These are phyloP conservation scores for Lactarius akahatsu DNA, from an alignment of 768 basidiomycete species.

Conservation along the genomic window DNA sequence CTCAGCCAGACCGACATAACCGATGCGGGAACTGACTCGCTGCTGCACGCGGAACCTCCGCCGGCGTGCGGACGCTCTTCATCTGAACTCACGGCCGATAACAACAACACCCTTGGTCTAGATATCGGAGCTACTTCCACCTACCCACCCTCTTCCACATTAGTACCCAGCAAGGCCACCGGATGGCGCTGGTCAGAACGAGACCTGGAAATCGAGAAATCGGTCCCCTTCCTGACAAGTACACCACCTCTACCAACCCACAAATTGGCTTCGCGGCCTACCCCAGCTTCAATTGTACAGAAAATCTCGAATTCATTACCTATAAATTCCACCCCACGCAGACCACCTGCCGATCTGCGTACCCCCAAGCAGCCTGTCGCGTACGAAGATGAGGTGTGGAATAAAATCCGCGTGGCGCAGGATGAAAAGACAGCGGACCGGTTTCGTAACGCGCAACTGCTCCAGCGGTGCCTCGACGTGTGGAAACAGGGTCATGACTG, in stretches of 20 bases:
- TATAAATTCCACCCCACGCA: constrained; percentile 14
- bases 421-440: constrained; percentile 71
- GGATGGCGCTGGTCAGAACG: constrained; percentile 21
- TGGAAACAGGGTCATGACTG: constrained; percentile 73
- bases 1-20: constrained; percentile 18
- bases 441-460: constrained; percentile 59
- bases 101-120: constrained; percentile 36
- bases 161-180: constrained; percentile 16
- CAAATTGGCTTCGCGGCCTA: constrained; percentile 19
- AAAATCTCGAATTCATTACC: background rate
- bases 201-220: constrained; percentile 22
- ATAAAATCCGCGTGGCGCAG: constrained; percentile 66
- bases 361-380: constrained; percentile 48
- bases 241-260: constrained; percentile 18
- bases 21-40: constrained; percentile 17
- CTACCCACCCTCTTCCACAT: constrained; percentile 13
- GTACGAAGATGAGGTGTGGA: constrained; percentile 76
- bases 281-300: constrained; percentile 17
- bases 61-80: constrained; percentile 3
- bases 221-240: constrained; percentile 27
- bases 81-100: constrained; percentile 26
- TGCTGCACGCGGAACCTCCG: background rate
- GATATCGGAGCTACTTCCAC: constrained; percentile 29
- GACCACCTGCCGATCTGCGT: constrained; percentile 30
- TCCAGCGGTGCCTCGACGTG: constrained; percentile 71